Conservation (phyloP, 257 asterid genomes). For the Galeopsis tetrahit region DNA sequence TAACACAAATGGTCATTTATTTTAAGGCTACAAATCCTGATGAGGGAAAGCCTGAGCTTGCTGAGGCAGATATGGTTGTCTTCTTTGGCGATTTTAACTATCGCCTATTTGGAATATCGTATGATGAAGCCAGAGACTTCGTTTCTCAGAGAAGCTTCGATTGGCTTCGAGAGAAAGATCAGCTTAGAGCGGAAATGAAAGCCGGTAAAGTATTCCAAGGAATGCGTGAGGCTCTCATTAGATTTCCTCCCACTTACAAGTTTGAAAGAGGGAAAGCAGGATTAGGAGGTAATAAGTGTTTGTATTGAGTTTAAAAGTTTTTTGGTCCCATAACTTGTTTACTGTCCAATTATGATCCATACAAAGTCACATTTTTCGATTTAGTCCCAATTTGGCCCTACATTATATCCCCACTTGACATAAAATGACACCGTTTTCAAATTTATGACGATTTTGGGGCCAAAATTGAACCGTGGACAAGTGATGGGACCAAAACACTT, state of each 20-base stretch:
- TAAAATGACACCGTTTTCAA: too few species aligned
- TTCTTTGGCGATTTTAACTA: slow-evolving; percentile 91
- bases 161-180: slow-evolving; percentile 98
- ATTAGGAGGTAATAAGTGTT: slow-evolving; percentile 64
- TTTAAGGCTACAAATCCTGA: slow-evolving; percentile 63
- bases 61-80: slow-evolving; percentile 90
- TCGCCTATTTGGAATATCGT: slow-evolving; percentile 93
- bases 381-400: too few species aligned
- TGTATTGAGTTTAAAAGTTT: not conserved
- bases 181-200: slow-evolving; percentile 89
- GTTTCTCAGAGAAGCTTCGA: slow-evolving; percentile 99
- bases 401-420: too few species aligned
- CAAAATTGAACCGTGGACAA: too few species aligned
- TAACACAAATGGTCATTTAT: slow-evolving; percentile 16
- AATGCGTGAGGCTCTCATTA: slow-evolving; percentile 90
- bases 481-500: too few species aligned
- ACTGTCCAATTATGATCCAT: too few species aligned
- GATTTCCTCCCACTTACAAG: slow-evolving; percentile 97
- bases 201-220: slow-evolving; percentile 96
- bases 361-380: too few species aligned
- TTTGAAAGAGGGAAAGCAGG: slow-evolving; percentile 93
- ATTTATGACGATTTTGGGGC: too few species aligned
- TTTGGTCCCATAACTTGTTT: too few species aligned
- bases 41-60: slow-evolving; percentile 84
- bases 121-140: slow-evolving; percentile 95